Evolutionary conservation across 768 basidiomycete species (phyloP), one percentile per base, ranked within the genome.

Genomic region (Pulveroboletus sp.): DNA sequence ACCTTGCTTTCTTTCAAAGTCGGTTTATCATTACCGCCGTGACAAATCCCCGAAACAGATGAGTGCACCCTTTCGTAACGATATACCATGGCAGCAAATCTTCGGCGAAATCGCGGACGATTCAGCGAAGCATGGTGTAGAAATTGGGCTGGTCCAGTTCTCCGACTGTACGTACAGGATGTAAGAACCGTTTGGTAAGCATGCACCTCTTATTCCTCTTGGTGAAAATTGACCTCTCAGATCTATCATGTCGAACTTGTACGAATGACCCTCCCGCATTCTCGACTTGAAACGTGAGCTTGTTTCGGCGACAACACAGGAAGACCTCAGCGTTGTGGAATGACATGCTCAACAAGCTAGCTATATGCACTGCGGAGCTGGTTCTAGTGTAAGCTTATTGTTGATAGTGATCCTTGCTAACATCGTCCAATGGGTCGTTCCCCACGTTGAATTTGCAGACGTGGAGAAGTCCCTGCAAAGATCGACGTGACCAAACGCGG

Each of bases 361-460:
- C 74, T 24, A 63, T 62, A 31, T 66, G 69, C 6, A 79, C 77
- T 8, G 64, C 68, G 35, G 69, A 69, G 63, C 70, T 50, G 82
- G 82, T 3, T 65, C 77, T 0, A 69, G 79, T 40, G 85, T 83
- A 57, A 47, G 76, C 6, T 27, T 46, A 24, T 35, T 26, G 0
- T 37, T 3, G 9, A 33, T 24, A 9, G 43, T 46, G 15, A 27
- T 28, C 6, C 10, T 45, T 39, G 43, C 17, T 44, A 33, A 27
- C 8, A 21, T 30, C 24, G 7, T 24, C 47, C 15, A 15, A 49
- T 40, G 85, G 83, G 77, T 73, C 55, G 73, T 87, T 35, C 84
- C 85, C 4, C 78, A 81, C 63, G 76, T 87, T 43, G 69, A 77
- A 15, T 84, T 84, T 59, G 59, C 71, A 4, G 76, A 83, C 39